Evolutionary conservation across 148 eudicot species (phyloP).

Genomic region (Fagopyrum homotropicum): DNA sequence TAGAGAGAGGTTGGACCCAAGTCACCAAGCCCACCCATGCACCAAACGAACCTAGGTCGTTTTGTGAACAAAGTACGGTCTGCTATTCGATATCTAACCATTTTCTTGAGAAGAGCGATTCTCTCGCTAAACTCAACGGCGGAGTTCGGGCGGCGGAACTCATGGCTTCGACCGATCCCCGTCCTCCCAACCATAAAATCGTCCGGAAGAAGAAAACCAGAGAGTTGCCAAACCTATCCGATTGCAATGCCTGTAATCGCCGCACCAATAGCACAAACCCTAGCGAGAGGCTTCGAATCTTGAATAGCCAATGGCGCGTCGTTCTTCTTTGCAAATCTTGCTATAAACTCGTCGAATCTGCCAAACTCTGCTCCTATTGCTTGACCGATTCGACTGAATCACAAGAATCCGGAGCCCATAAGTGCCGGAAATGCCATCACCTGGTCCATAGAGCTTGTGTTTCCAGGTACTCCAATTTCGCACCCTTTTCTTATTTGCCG

Average conservation of each 20-base stretch:
- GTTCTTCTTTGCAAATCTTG: constrained; percentile 67
- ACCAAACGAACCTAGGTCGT: no score
- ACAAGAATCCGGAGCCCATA: constrained; percentile 12
- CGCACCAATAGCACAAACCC: constrained; percentile 55
- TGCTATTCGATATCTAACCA: not conserved
- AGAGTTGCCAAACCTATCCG: constrained; percentile 71
- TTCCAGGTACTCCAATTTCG: constrained; percentile 22
- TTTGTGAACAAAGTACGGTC: not conserved
- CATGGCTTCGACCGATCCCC: constrained; percentile 8
- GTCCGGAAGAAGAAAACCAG: constrained; percentile 49
- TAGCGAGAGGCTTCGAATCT: constrained; percentile 44
- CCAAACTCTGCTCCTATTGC: constrained; percentile 63
- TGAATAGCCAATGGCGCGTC: constrained; percentile 72
- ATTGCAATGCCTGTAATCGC: constrained; percentile 65
- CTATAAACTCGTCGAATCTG: constrained; percentile 28
- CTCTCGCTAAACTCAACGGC: not conserved
- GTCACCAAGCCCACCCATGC: no score
- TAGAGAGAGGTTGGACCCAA: no score
- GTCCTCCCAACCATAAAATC: constrained; percentile 4
- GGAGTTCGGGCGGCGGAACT: not conserved
- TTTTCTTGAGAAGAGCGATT: no score
- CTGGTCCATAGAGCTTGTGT: constrained; percentile 53
- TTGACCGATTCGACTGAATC: constrained; percentile 20
- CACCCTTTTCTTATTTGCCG: constrained; percentile 39
- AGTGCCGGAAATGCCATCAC: constrained; percentile 44